These are phyloP conservation scores for Cyclocybe aegerita DNA, from an alignment of 768 basidiomycete genomes.

Conservation along the genomic window DNA sequence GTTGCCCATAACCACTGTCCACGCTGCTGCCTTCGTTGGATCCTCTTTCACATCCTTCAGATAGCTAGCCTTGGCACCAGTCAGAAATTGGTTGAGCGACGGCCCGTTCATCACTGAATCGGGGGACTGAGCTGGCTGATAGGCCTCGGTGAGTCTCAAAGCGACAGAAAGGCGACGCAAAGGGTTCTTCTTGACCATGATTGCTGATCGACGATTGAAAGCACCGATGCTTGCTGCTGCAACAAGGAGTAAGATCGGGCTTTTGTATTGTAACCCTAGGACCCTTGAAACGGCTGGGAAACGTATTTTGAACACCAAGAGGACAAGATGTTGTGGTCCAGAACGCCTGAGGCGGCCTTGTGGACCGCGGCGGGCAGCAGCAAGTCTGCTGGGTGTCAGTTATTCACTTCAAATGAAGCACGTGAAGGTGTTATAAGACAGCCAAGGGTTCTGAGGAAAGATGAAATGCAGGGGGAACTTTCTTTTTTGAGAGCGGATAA, in stretches of 20 bases:
- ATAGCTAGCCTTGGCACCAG: constrained; percentile 55
- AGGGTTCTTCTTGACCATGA: constrained; percentile 25
- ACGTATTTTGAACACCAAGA: constrained; percentile 9
- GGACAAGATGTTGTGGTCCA: neutral
- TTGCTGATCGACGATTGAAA: constrained; percentile 3
- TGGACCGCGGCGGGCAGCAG: too few species aligned
- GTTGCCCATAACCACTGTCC: constrained; percentile 93
- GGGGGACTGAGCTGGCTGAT: constrained; percentile 18
- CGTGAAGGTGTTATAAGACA: too few species aligned
- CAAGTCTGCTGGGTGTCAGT: too few species aligned
- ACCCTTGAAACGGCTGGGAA: constrained; percentile 8
- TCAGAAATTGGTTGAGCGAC: constrained; percentile 30
- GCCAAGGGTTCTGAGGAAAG: too few species aligned
- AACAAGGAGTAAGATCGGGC: constrained; percentile 1
- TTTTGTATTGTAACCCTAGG: constrained; percentile 11
- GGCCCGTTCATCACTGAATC: constrained; percentile 13
- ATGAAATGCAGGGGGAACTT: neutral
- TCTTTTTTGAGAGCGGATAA: too few species aligned
- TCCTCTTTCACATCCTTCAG: constrained; percentile 48
- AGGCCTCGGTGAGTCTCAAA: constrained; percentile 28
- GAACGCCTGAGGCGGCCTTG: neutral
- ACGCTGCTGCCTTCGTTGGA: constrained; percentile 49
- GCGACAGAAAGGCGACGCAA: constrained; percentile 38
- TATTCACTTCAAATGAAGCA: too few species aligned
- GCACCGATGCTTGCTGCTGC: constrained; percentile 7